These are phyloP conservation scores for Adansonia grandidieri DNA, from an alignment of 441 rosid genomes.

Conservation along the genomic window DNA sequence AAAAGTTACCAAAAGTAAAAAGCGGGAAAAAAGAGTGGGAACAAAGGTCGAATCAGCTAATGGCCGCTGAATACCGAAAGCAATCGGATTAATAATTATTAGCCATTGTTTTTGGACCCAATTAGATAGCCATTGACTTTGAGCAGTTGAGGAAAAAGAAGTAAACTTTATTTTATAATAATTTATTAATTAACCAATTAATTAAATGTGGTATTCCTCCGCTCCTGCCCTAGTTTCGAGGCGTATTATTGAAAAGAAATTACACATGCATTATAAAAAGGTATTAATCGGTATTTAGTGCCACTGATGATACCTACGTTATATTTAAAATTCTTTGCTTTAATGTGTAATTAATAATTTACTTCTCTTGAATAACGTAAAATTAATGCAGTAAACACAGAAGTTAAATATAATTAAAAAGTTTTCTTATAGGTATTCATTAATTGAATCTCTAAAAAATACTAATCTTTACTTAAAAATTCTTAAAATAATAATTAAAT, in stretches of 20 bases:
- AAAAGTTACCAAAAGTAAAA: not conserved
- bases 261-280: not conserved
- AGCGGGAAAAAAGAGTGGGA: not conserved
- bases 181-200: not conserved
- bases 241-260: not conserved
- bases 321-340: too few species aligned
- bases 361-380: too few species aligned
- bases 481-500: too few species aligned
- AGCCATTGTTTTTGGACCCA: constrained; percentile 32
- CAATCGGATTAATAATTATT: constrained; percentile 25
- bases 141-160: constrained; percentile 33
- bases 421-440: too few species aligned
- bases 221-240: not conserved
- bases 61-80: constrained; percentile 41
- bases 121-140: constrained; percentile 62
- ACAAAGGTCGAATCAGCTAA: constrained; percentile 4
- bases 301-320: too few species aligned
- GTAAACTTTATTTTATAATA: constrained; percentile 14
- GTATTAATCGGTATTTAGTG: not conserved
- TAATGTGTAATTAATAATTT: too few species aligned
- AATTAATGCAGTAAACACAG: too few species aligned
- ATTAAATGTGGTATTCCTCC: not conserved
- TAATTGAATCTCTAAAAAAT: too few species aligned
- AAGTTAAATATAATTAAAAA: too few species aligned
- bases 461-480: too few species aligned